Evolutionary conservation across 176 grass and related monocot genomes (phyloP), one percentile per base, ranked within the genome.

Genomic region (Alloteropsis semialata): DNA sequence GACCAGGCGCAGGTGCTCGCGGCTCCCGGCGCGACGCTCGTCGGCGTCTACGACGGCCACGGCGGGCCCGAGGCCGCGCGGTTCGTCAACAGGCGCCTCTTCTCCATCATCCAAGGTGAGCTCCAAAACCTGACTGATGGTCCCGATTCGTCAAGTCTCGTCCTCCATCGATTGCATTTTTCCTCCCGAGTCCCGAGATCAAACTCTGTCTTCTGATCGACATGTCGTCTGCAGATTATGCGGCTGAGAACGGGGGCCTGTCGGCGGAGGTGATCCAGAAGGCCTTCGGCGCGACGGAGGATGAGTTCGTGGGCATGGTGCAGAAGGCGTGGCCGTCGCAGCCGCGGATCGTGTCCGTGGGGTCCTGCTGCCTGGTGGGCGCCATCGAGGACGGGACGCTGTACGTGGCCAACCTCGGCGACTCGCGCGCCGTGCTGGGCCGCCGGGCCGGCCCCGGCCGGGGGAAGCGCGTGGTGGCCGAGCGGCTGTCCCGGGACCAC

Each of bases 21-120:
- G 0, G 50, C 88, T 5, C 88, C 88, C 2, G 63, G 28, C 28
- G 55, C 77, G 12, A 89, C 88, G 71, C 85, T 98, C 72, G 93
- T 92, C 59, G 86, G 90, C 82, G 86, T 90, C 21, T 88, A 86
- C 53, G 88, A 94, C 58, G 90, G 92, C 2, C 83, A 89, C 49
- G 88, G 95, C 38, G 93, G 86, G 11, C 81, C 85, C 43, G 88
- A 92, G 82, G 90, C 93, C 12, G 95, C 92, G 0, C 86, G 95
- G 16, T 85, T 98, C 72, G 86, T 87, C 79, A 94, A 98, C 85
- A 85, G 86, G 8, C 88, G 91, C 10, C 88, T 98, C 90, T 98
- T 98, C 88, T 88, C 93, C 81, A 81, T 93, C 71, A 89, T 89
- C 78, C 88, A 89, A 82, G 82, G 88, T 88, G 8, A 34, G n/a